Evolutionary conservation across 2,329 filamentous ascomycete genomes (phyloP).

Genomic region (Seiridium unicorne): DNA sequence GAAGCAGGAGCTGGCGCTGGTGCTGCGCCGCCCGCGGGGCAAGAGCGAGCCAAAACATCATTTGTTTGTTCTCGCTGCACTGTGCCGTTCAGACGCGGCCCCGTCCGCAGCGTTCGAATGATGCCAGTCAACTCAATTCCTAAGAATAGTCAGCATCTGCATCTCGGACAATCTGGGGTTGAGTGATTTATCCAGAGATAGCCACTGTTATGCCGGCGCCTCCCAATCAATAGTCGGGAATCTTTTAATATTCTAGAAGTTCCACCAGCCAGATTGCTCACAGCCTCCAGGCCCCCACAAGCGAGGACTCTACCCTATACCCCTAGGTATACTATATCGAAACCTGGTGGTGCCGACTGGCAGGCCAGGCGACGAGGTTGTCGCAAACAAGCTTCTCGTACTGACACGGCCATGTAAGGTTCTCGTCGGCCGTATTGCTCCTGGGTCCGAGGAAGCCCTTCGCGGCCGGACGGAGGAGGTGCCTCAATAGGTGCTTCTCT

Average conservation of each 20-base stretch:
- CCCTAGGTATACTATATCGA: not conserved
- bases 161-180: not conserved
- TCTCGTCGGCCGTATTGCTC: not conserved
- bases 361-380: not conserved
- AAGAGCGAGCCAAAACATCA: no score
- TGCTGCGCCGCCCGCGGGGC: no score
- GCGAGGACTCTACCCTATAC: not conserved
- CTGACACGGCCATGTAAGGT: not conserved
- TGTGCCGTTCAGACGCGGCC: no score
- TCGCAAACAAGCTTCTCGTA: not conserved
- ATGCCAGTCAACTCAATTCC: no score
- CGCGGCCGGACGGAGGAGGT: not conserved
- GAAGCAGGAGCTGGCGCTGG: no score
- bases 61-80: no score
- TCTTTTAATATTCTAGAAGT: not conserved
- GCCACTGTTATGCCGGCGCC: not conserved
- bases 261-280: slow-evolving; percentile 1
- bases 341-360: not conserved
- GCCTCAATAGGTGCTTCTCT: not conserved
- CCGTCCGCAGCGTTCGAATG: no score
- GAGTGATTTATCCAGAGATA: not conserved
- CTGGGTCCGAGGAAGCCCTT: not conserved
- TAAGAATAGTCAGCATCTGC: not conserved
- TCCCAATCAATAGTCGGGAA: not conserved
- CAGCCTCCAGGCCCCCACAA: not conserved